These are phyloP conservation scores for Tetrahymena elliotti DNA, from an alignment of 73 alveolate genomes.

Conservation along the genomic window DNA sequence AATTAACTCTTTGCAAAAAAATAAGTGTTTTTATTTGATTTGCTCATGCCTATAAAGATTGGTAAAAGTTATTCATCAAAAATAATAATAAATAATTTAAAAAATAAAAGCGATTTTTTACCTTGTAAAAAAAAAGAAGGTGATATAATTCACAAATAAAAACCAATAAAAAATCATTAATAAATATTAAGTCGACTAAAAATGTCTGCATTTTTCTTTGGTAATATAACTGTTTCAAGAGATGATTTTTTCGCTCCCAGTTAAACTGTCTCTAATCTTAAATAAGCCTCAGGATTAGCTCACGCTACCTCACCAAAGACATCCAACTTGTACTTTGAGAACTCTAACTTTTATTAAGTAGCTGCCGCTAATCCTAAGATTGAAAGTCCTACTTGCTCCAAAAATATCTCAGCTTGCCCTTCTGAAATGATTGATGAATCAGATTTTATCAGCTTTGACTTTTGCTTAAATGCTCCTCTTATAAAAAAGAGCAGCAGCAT, in stretches of 20 bases:
- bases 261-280: neutral
- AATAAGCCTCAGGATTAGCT: neutral
- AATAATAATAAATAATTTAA: neutral
- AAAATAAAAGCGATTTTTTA: neutral
- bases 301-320: neutral
- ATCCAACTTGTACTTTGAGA: neutral
- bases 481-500: neutral
- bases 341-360: neutral
- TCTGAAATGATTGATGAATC: neutral
- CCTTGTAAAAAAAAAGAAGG: neutral
- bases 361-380: neutral
- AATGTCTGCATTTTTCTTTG: neutral
- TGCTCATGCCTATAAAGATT: neutral
- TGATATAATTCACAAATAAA: neutral
- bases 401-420: neutral
- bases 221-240: neutral
- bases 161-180: neutral
- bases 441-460: neutral
- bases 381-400: neutral
- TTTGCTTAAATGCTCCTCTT: neutral
- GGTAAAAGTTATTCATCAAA: neutral
- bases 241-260: neutral
- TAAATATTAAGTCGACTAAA: neutral
- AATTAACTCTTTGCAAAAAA: neutral
- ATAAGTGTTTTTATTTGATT: neutral